A percentile compares a stretch with the other conserved stretches of the same genome.
phyloP scores from a whole-genome alignment of 2,329 filamentous ascomycete genomes.

The Colletotrichum noveboracense region DNA sequence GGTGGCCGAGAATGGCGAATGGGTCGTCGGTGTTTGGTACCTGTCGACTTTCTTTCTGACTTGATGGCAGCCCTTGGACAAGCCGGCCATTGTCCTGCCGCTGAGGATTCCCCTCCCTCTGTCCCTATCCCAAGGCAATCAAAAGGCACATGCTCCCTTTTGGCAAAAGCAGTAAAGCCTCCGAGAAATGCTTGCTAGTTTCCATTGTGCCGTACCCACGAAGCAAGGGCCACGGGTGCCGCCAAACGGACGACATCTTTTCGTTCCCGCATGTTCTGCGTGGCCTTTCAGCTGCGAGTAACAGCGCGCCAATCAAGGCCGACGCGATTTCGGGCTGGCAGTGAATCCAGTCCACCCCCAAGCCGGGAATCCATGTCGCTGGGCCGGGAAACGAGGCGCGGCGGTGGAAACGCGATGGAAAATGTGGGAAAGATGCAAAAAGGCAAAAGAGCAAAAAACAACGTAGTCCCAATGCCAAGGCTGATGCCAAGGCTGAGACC shows the following conservation, averaged over 20 bases:
- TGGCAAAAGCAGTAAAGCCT: not conserved
- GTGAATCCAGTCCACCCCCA: not conserved
- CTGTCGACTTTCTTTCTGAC: not conserved
- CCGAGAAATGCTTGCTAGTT: not conserved
- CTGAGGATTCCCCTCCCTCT: not conserved
- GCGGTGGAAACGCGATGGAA: not conserved
- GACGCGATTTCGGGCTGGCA: not conserved
- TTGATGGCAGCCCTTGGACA: not conserved
- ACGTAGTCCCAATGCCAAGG: slow-evolving; percentile 16
- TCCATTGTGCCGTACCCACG: not conserved
- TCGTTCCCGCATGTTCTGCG: not conserved
- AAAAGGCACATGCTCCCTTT: not conserved
- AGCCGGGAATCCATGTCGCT: not conserved
- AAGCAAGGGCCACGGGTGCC: not conserved
- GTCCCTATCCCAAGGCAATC: not conserved
- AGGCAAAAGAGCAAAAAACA: slow-evolving; percentile 7
- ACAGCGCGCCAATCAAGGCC: not conserved
- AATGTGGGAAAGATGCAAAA: not conserved
- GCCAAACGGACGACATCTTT: not conserved
- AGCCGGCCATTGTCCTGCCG: not conserved
- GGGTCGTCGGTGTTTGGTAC: not conserved
- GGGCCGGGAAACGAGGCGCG: not conserved
- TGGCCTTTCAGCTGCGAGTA: not conserved
- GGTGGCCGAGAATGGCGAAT: not conserved
- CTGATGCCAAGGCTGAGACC: slow-evolving; percentile 22